Percentiles rank a stretch among this genome's conserved stretches.
These are phyloP conservation scores for Fraxinus sp. DNA, from an alignment of 305 asterid species.

Conservation along the genomic window DNA sequence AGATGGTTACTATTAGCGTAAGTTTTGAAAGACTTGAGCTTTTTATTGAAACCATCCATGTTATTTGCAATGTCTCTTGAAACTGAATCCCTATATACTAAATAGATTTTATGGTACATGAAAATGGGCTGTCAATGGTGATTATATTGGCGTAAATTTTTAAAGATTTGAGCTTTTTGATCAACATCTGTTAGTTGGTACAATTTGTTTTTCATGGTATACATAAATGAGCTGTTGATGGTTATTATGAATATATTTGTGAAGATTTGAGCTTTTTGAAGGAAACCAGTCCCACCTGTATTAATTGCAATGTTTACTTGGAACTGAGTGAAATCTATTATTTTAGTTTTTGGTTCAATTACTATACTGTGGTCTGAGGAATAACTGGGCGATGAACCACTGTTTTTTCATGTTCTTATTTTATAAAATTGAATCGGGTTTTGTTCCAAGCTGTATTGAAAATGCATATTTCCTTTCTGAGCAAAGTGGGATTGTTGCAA, in stretches of 20 bases:
- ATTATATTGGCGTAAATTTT: background rate
- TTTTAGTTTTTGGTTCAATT: background rate
- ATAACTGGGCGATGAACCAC: background rate
- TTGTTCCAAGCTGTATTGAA: background rate
- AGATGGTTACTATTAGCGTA: background rate
- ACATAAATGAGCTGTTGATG: background rate
- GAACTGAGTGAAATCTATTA: background rate
- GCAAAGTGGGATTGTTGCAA: background rate
- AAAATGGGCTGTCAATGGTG: background rate
- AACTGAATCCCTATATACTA: background rate
- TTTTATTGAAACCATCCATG: background rate
- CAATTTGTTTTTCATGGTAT: background rate
- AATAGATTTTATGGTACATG: background rate
- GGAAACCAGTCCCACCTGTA: background rate
- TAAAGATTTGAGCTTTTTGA: constrained; percentile 21
- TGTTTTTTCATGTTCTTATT: background rate
- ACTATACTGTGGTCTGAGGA: background rate
- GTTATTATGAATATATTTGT: background rate
- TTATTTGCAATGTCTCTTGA: background rate
- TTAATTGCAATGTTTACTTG: background rate
- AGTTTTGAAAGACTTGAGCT: background rate
- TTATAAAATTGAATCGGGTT: background rate
- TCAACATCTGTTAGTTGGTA: background rate
- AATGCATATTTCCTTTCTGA: background rate
- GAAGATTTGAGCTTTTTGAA: background rate